Base-by-base conservation (phyloP, 169 alveolate species). In the Besnoitia besnoiti region DNA sequence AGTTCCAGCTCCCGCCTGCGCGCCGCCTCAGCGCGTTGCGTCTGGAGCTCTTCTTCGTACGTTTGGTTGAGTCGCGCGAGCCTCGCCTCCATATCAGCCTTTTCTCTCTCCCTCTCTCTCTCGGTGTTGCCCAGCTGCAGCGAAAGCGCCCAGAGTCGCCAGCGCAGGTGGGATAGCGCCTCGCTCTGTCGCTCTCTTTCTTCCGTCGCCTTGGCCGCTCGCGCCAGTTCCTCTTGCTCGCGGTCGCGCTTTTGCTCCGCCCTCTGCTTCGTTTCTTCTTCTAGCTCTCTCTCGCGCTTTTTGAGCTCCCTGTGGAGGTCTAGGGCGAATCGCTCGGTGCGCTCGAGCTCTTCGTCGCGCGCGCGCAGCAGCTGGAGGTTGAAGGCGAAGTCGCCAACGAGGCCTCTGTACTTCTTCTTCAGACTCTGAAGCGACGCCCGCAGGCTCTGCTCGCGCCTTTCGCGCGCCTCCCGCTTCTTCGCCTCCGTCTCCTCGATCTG, bases 381-480 rank as follows among this genome's bases (percentile, higher is more conserved):
- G 79, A 51, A 85, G 59, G 51, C 77, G 82, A 73, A 73, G 46
- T 73, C 82, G 5, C 82, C 4, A 2, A 73, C 46, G 16, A 73
- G 46, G 8, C 10, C 30, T 8, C 44, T n/a, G 40, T 77, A 42
- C n/a, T 67, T 30, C 80, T n/a, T 67, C 80, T 67, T 67, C 80
- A 67, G 39, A 37, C 24, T 24, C 80, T 67, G n/a, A n/a, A 19
- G 44, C 59, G 39, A 21, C 80, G 8, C 44, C 39, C 7, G 80
- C 4, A 5, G 80, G 42, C 21, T 3, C 80, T 14, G 46, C n/a
- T 33, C 39, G 12, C 42, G 80, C 80, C n/a, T 30, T 42, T 67
- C 80, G 24, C 42, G 40, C 80, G 3, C 46, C 80, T 67, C 12
- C 19, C 39, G 14, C 77, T 61, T 37, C 46, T 67, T 37, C 39